Percentiles rank a stretch among this genome's conserved stretches.
Conservation (phyloP, 2,329 filamentous ascomycete species). For the Penicillium occitanis region DNA sequence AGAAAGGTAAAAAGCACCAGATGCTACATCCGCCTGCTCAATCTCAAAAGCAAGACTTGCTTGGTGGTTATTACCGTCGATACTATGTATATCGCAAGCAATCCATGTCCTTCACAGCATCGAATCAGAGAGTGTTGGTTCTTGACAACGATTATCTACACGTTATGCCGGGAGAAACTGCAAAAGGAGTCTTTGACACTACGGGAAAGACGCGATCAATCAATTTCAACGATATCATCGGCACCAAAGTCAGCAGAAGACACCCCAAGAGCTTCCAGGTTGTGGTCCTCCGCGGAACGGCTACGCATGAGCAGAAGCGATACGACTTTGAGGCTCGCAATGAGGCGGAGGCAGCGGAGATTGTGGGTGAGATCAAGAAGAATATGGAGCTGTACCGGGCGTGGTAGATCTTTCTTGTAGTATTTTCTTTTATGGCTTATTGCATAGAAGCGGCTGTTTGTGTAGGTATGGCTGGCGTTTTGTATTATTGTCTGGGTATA, state of each 20-base stretch:
- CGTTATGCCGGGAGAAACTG: conserved; percentile 58
- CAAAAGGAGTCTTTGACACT: conserved; percentile 53
- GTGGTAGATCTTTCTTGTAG: conserved; percentile 31
- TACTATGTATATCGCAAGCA: conserved; percentile 66
- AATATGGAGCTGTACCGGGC: conserved; percentile 52
- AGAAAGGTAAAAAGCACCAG: conserved; percentile 46
- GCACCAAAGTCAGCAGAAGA: conserved; percentile 63
- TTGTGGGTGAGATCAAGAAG: conserved; percentile 63
- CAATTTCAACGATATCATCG: conserved; percentile 63
- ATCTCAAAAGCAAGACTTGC: conserved; percentile 47
- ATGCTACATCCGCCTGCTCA: conserved; percentile 47
- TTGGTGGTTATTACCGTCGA: conserved; percentile 57
- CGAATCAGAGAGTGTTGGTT: conserved; percentile 60
- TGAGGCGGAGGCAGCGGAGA: conserved; percentile 58
- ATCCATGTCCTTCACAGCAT: conserved; percentile 63
- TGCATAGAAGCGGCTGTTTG: conserved; percentile 9
- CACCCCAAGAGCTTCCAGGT: conserved; percentile 65
- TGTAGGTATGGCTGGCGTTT: neutral
- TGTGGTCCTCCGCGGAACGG: conserved; percentile 60
- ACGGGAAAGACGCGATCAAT: conserved; percentile 60
- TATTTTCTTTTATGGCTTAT: conserved; percentile 1
- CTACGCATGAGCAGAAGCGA: conserved; percentile 63
- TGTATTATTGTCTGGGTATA: neutral
- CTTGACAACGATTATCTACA: conserved; percentile 67
- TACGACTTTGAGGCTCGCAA: conserved; percentile 66